Base-by-base conservation (phyloP, 805 yeast genomes). In the Yamadazyma scolyti region DNA sequence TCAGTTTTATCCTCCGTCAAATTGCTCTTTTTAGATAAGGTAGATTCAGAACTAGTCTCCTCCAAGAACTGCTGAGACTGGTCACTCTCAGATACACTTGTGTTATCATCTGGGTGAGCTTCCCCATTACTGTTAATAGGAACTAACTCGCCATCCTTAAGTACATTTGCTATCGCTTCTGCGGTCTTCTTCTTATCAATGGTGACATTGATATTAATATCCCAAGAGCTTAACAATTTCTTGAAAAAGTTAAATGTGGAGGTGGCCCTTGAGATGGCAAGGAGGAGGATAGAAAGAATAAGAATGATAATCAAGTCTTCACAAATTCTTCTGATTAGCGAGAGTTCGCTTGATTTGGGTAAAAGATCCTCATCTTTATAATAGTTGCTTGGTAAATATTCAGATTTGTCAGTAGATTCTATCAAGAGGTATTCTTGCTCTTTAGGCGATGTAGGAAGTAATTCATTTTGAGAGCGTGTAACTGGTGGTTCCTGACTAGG, bases 271-370 rank as follows among this genome's bases (percentile, higher is more conserved):
- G 71, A 61, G 12, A 71, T 47, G 1, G 55, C 38, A 18, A 65
- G 49, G 5, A 70, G 46, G 2, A 69, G 47, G 1, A 54, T 31
- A 12, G 68, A 6, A 71, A 55, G 1, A 64, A 42, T 4, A 24
- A 59, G 29, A 6, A 77, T 61, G 11, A 73, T 72, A 4, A 68
- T 42, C n/a, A 73, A 56, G 43, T 75, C 78, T 43, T 76, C 82
- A 31, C 68, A 47, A 4, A 68, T 48, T 36, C 74, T 50, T 32
- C 45, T 40, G 6, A 52, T 20, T 5, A 64, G 24, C 6, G 44
- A 39, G 26, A 13, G 37, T 15, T 17, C 20, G 8, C 13, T 26
- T 12, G 2, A 27, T 23, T 5, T 29, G 24, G 5, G 29, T 24
- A 15, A n/a, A n/a, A 31, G 20, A 15, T 18, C 4, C 19, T 19